Percentiles rank a stretch among this genome's conserved stretches.
Conservation (phyloP, 768 basidiomycete species). For the Lepiota venenata region DNA sequence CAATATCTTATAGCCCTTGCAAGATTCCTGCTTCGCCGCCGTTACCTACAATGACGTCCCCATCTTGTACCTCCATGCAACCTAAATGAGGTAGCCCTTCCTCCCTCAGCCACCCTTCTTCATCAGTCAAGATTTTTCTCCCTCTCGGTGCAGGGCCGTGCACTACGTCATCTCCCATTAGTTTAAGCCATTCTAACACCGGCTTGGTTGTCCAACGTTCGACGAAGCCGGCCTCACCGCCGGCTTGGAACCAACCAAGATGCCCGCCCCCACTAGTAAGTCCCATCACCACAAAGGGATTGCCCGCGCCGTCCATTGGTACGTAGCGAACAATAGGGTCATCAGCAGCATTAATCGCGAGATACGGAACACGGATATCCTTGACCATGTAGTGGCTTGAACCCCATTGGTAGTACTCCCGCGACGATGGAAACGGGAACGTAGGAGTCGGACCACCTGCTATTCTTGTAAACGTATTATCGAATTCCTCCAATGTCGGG, state of each 20-base stretch:
- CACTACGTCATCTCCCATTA: slow-evolving; percentile 51
- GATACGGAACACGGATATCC: slow-evolving; percentile 66
- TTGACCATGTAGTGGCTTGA: slow-evolving; percentile 61
- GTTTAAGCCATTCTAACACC: slow-evolving; percentile 67
- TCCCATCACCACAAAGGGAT: slow-evolving; percentile 54
- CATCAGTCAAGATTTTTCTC: slow-evolving; percentile 36
- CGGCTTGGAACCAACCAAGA: slow-evolving; percentile 78
- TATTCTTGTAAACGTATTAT: slow-evolving; percentile 61
- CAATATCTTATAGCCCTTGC: slow-evolving; percentile 49
- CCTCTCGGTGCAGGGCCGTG: slow-evolving; percentile 26
- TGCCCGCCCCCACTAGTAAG: slow-evolving; percentile 70
- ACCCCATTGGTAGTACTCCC: slow-evolving; percentile 46
- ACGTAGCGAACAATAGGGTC: slow-evolving; percentile 71
- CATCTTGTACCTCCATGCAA: slow-evolving; percentile 53
- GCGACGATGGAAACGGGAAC: slow-evolving; percentile 44
- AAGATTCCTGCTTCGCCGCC: slow-evolving; percentile 52
- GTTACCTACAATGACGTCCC: slow-evolving; percentile 49
- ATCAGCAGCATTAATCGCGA: slow-evolving; percentile 72
- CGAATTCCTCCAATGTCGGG: slow-evolving; percentile 56
- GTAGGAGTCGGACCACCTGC: slow-evolving; percentile 63
- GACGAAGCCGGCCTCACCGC: slow-evolving; percentile 29
- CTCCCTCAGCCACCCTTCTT: slow-evolving; percentile 62
- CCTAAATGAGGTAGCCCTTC: slow-evolving; percentile 53
- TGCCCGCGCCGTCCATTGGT: slow-evolving; percentile 53
- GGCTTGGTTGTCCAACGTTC: slow-evolving; percentile 70